Evolutionary conservation across 2,329 filamentous ascomycete species (phyloP).

Genomic region (Botrytis elliptica): DNA sequence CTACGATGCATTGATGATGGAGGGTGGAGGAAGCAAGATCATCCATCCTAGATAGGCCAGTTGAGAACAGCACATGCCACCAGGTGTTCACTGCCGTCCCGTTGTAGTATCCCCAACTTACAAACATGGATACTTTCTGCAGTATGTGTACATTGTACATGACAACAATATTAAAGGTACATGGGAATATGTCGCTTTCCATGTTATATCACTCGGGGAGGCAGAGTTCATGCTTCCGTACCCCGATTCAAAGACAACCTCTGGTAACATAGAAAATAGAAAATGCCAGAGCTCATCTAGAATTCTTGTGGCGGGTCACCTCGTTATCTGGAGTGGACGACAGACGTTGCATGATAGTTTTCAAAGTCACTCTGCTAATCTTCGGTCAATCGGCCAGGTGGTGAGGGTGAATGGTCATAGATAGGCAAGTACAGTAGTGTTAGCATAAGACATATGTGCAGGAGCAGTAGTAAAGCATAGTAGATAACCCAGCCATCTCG

Average conservation of each 20-base stretch:
- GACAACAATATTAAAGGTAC: constrained; percentile 15
- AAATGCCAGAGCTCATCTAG: constrained; percentile 15
- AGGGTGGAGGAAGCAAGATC: constrained; percentile 4
- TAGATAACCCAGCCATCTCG: not conserved
- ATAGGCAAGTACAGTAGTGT: not conserved
- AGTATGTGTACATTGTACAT: constrained; percentile 28
- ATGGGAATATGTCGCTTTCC: constrained; percentile 21
- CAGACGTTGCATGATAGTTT: not conserved
- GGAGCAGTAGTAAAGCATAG: not conserved
- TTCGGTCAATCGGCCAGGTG: not conserved
- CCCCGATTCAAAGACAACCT: constrained; percentile 28
- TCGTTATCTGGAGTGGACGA: constrained; percentile 16
- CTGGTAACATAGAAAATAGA: constrained; percentile 5
- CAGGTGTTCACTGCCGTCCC: constrained; percentile 29
- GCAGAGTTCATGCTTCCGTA: constrained; percentile 33
- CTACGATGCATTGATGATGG: constrained; percentile 19
- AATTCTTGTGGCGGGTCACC: constrained; percentile 18
- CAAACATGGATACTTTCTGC: constrained; percentile 16
- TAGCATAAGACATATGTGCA: not conserved
- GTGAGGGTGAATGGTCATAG: not conserved
- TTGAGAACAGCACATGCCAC: constrained; percentile 31
- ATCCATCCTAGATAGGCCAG: constrained; percentile 13
- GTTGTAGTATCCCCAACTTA: constrained; percentile 19
- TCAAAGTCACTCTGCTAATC: constrained; percentile 5
- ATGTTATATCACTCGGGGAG: constrained; percentile 33